A percentile compares a stretch with the other conserved stretches of the same genome.
Evolutionary conservation across 495 filamentous ascomycete species (phyloP).

Genomic region (Podospora pseudoanserina): DNA sequence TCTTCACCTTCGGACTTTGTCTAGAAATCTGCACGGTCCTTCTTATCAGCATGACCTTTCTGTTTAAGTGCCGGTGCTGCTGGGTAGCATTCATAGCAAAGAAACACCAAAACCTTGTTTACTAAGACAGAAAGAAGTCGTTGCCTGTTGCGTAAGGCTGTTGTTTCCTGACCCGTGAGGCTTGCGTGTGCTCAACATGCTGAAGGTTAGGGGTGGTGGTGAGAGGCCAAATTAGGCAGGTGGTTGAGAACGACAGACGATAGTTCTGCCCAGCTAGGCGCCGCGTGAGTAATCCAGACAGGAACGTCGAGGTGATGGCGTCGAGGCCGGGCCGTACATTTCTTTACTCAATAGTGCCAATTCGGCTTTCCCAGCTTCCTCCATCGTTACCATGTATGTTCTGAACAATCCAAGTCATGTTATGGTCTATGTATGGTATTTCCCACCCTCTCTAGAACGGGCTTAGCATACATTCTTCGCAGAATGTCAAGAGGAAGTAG

Average conservation of each 20-base stretch:
- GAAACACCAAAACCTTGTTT: background rate
- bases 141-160: background rate
- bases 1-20: background rate
- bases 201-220: background rate
- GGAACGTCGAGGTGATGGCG: background rate
- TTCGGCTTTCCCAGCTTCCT: no score
- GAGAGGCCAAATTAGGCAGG: background rate
- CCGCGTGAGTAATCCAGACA: background rate
- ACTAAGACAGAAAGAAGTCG: background rate
- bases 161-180: background rate
- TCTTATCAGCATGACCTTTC: background rate
- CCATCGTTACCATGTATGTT: no score
- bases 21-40: background rate
- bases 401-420: no score
- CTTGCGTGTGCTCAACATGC: background rate
- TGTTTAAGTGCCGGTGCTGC: background rate
- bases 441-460: no score
- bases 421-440: no score
- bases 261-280: background rate
- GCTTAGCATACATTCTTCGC: no score
- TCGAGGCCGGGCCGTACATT: background rate
- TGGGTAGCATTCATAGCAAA: background rate
- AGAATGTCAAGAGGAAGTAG: no score
- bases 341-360: no score
- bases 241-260: background rate